phyloP scores from a whole-genome alignment of 345 rosid genomes.

The Pistacia atlantica region DNA sequence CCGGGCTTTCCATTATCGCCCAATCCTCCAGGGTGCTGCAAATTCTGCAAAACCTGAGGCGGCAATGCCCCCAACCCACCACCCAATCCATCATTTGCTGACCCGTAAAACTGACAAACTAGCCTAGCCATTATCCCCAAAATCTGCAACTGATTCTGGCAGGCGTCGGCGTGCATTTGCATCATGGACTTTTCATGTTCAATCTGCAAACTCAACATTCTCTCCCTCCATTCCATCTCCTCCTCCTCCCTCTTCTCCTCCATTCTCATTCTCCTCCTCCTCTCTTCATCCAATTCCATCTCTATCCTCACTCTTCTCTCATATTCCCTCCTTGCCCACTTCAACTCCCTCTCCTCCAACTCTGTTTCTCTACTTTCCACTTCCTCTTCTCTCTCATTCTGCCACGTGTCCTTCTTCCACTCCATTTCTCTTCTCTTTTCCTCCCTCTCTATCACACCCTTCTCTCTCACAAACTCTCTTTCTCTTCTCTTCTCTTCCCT shows the following conservation, averaged over 20 bases:
- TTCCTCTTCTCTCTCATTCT: conserved; percentile 41
- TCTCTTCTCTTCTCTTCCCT: conserved; percentile 68
- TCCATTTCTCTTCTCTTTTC: conserved; percentile 50
- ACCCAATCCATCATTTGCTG: conserved; percentile 53
- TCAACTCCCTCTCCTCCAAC: conserved; percentile 56
- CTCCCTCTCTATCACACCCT: conserved; percentile 34
- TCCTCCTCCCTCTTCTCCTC: conserved; percentile 76
- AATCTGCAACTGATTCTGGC: conserved; percentile 78
- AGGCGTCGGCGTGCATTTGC: conserved; percentile 74
- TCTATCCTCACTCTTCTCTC: conserved; percentile 51
- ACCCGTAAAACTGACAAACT: conserved; percentile 63
- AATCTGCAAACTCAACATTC: conserved; percentile 58
- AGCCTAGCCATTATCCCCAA: conserved; percentile 67
- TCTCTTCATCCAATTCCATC: conserved; percentile 53
- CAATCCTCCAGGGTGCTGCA: conserved; percentile 66
- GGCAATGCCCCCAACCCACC: conserved; percentile 54
- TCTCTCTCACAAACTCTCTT: conserved; percentile 52
- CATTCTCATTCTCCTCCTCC: conserved; percentile 49
- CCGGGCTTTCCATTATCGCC: conserved; percentile 64
- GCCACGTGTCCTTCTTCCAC: conserved; percentile 33
- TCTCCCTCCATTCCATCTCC: conserved; percentile 81
- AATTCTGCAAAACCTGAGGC: conserved; percentile 67
- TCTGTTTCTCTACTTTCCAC: conserved; percentile 49
- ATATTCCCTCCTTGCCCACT: conserved; percentile 48
- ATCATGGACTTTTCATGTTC: conserved; percentile 74